These are phyloP conservation scores for Chiua virens DNA, from an alignment of 768 basidiomycete species.

Conservation along the genomic window DNA sequence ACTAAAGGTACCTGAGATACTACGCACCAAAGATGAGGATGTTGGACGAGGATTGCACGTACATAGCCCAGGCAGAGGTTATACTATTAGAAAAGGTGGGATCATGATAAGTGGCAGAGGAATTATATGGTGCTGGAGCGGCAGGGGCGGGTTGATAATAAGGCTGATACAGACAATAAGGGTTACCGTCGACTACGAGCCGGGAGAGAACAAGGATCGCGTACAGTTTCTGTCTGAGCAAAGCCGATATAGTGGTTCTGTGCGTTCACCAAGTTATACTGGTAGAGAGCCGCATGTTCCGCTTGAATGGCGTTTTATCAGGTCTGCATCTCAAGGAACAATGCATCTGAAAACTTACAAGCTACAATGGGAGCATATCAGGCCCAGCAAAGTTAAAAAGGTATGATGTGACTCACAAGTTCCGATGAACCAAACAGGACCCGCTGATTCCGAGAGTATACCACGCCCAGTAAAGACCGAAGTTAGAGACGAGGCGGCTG, in stretches of 20 bases:
- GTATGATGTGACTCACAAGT: conserved; percentile 37
- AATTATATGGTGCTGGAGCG: conserved; percentile 41
- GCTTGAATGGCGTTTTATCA: conserved; percentile 19
- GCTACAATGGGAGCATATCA: conserved; percentile 10
- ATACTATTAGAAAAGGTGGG: conserved; percentile 29
- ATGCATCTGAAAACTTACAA: conserved; percentile 15
- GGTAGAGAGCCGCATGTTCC: conserved; percentile 49
- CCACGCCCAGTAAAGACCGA: conserved; percentile 68
- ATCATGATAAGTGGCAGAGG: conserved; percentile 36
- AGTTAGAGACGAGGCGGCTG: conserved; percentile 50
- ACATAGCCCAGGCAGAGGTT: conserved; percentile 10
- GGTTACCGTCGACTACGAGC: not conserved
- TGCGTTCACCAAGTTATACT: conserved; percentile 46
- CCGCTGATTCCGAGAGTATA: conserved; percentile 67
- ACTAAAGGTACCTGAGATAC: conserved; percentile 26
- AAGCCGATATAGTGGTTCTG: conserved; percentile 49
- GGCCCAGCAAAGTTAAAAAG: not conserved
- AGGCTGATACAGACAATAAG: conserved; percentile 35
- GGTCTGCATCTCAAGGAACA: not conserved
- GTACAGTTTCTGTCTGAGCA: conserved; percentile 51
- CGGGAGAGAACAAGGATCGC: not conserved
- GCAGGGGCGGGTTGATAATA: conserved; percentile 49
- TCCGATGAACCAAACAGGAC: conserved; percentile 81
- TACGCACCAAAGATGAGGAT: conserved; percentile 43
- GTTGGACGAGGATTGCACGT: conserved; percentile 34